Evolutionary conservation across 2,329 filamentous ascomycete genomes (phyloP).

Genomic region (Amesomyces nigricolor): DNA sequence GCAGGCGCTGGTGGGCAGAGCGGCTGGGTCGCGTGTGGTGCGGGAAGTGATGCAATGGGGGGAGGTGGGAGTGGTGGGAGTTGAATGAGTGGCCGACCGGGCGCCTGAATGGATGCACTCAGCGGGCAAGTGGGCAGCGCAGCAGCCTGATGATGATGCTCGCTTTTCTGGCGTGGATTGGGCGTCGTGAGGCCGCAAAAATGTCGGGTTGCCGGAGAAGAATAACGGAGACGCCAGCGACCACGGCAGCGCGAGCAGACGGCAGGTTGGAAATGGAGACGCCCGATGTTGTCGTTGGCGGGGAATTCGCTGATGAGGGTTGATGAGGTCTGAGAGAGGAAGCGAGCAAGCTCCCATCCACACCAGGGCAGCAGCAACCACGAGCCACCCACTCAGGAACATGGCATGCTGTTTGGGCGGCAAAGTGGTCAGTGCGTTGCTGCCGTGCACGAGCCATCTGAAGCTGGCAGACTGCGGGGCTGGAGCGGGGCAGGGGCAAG

Average conservation of each 20-base stretch:
- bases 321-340: constrained; percentile 8
- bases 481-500: background rate
- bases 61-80: constrained; percentile 16
- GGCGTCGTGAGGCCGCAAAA: background rate
- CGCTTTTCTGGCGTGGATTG: constrained; percentile 4
- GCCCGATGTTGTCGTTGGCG: constrained; percentile 4
- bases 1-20: constrained; percentile 16
- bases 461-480: constrained; percentile 3
- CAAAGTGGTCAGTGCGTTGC: constrained; percentile 9
- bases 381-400: constrained; percentile 8
- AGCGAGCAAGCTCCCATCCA: constrained; percentile 16
- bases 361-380: background rate
- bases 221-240: constrained; percentile 8
- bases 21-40: constrained; percentile 23
- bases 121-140: background rate
- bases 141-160: background rate
- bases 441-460: background rate
- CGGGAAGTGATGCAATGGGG: constrained; percentile 25
- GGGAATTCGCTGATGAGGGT: constrained; percentile 8
- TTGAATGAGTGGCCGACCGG: constrained; percentile 4
- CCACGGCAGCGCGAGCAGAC: constrained; percentile 6
- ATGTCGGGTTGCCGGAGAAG: background rate
- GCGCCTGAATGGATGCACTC: constrained; percentile 8
- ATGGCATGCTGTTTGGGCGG: constrained; percentile 10
- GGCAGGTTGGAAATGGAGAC: constrained; percentile 13